Conservation (phyloP, 129 eudicot species). For the Apium graveolens region DNA sequence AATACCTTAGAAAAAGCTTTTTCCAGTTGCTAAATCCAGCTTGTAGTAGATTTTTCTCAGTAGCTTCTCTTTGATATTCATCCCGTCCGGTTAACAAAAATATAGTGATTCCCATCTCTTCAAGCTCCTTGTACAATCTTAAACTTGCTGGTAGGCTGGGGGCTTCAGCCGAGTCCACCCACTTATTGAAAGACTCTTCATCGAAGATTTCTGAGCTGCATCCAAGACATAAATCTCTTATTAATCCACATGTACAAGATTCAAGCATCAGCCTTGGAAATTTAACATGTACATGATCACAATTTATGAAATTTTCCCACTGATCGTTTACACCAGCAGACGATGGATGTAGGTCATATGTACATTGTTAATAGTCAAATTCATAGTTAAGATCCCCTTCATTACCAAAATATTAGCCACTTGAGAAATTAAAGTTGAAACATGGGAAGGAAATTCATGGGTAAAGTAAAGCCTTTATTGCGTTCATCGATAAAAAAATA, state of each 20-base stretch:
- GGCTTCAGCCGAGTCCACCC: constrained; percentile 68
- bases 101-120: constrained; percentile 52
- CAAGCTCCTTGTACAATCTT: constrained; percentile 63
- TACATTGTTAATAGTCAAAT: not conserved
- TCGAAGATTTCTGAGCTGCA: constrained; percentile 51
- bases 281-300: not conserved
- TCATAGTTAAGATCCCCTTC: not conserved
- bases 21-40: constrained; percentile 72
- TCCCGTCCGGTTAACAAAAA: constrained; percentile 69
- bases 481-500: too few relatives aligned
- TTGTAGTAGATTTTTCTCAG: constrained; percentile 43
- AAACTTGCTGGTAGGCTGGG: constrained; percentile 86
- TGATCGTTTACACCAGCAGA: not conserved
- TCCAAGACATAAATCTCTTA: constrained; percentile 10
- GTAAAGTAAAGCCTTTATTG: too few relatives aligned
- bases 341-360: not conserved
- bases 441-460: not conserved
- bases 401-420: not conserved
- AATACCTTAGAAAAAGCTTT: constrained; percentile 65
- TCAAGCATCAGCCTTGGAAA: not conserved
- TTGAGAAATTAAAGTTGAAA: not conserved
- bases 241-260: not conserved
- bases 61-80: constrained; percentile 61
- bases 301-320: not conserved
- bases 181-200: constrained; percentile 45